Conservation (phyloP, 371 early-diverging fungal genomes). For the Sporodiniella umbellata region DNA sequence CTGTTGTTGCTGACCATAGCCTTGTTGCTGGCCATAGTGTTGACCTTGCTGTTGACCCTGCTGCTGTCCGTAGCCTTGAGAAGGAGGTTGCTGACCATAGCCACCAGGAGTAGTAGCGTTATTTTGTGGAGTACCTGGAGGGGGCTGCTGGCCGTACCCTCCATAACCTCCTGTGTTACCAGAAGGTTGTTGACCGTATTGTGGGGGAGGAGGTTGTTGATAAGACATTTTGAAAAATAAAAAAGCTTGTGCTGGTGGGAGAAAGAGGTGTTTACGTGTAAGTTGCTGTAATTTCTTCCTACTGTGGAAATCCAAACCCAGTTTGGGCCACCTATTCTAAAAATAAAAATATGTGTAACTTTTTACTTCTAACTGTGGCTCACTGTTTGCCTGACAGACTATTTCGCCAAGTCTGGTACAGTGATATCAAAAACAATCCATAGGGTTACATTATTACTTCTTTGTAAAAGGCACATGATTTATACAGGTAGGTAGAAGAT, state of each 20-base stretch:
- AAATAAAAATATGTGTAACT: too few relatives aligned
- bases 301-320: not conserved
- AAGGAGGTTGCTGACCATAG: conserved; percentile 3
- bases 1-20: conserved; percentile 2
- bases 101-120: not conserved
- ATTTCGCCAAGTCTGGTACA: too few relatives aligned
- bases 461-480: too few relatives aligned
- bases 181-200: conserved; percentile 4
- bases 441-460: too few relatives aligned
- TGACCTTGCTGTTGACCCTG: conserved; percentile 1
- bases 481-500: too few relatives aligned
- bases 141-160: conserved; percentile 7
- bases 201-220: conserved; percentile 22
- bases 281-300: not conserved
- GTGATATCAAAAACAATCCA: too few relatives aligned
- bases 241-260: not conserved
- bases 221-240: conserved; percentile 16
- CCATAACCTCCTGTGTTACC: not conserved
- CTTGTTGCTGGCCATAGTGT: not conserved
- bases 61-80: not conserved
- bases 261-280: not conserved
- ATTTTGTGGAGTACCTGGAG: conserved; percentile 3
- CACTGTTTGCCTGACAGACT: too few relatives aligned
- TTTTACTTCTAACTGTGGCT: too few relatives aligned
- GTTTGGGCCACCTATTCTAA: not conserved